A percentile compares a stretch with the other conserved stretches of the same genome.
phyloP scores from a whole-genome alignment of 352 stramenopile species.

The Globisporangium abappressorium region DNA sequence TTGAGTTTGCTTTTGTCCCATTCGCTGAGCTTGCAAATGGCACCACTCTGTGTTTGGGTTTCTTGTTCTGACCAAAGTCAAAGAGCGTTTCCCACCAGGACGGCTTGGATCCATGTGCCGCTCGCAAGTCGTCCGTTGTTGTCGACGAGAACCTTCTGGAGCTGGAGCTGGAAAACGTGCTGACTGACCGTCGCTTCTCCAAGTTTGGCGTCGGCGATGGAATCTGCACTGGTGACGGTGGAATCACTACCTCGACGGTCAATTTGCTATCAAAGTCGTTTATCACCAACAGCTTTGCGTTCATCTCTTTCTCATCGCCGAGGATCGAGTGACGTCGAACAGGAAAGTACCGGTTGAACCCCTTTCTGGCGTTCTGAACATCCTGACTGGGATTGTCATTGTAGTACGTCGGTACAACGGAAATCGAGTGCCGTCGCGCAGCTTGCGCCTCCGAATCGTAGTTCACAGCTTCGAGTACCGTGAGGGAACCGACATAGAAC shows the following conservation, averaged over 20 bases:
- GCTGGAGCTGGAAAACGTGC: background rate
- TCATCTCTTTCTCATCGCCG: constrained; percentile 21
- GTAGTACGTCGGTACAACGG: constrained; percentile 23
- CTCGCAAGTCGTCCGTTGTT: background rate
- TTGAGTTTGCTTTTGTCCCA: background rate
- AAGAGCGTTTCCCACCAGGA: constrained; percentile 3
- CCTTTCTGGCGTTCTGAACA: background rate
- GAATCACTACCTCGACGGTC: constrained; percentile 6
- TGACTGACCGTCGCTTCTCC: background rate
- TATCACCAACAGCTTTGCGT: constrained; percentile 19
- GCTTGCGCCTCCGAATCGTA: background rate
- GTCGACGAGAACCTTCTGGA: background rate
- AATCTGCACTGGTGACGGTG: background rate
- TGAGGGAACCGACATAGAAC: constrained; percentile 24
- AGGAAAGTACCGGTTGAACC: background rate
- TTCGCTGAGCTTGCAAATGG: constrained; percentile 3
- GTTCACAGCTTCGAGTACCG: constrained; percentile 23
- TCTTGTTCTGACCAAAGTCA: background rate
- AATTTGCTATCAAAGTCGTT: constrained; percentile 12
- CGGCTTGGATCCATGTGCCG: background rate
- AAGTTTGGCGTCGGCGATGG: background rate
- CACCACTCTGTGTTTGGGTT: background rate
- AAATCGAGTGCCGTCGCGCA: constrained; percentile 29
- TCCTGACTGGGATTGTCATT: constrained; percentile 8
- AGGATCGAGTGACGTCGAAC: constrained; percentile 38